phyloP scores from a whole-genome alignment of 1,139 yeast species.

The Schizosaccharomyces versatilis region DNA sequence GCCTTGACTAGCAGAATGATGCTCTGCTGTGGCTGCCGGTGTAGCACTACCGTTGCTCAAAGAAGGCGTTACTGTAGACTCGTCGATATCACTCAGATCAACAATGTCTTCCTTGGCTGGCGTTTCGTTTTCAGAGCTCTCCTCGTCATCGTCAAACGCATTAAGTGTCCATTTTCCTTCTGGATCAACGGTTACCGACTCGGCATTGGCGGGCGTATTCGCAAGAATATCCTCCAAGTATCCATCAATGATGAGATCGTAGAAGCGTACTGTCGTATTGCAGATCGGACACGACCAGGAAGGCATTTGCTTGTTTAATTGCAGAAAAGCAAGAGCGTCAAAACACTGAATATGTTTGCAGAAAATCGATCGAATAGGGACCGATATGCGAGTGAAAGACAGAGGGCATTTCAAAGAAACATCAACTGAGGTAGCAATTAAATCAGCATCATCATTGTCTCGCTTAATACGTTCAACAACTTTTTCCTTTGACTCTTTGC shows the following conservation, averaged over 20 bases:
- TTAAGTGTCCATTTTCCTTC: conserved; percentile 21
- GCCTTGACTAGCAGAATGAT: not conserved
- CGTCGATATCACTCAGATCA: conserved; percentile 75
- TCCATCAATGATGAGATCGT: conserved; percentile 21
- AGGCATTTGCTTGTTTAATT: conserved; percentile 24
- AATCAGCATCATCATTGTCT: conserved; percentile 21
- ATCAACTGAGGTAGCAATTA: conserved; percentile 19
- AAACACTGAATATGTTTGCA: conserved; percentile 25
- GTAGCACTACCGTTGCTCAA: not conserved
- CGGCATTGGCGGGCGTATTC: conserved; percentile 16
- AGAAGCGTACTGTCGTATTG: conserved; percentile 16
- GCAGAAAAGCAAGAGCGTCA: conserved; percentile 22
- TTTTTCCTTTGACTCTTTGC: conserved; percentile 17
- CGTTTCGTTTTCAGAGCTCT: conserved; percentile 11
- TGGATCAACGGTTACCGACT: conserved; percentile 19
- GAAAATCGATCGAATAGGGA: conserved; percentile 21
- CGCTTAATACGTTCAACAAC: conserved; percentile 12
- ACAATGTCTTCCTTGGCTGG: conserved; percentile 29
- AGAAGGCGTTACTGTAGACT: conserved; percentile 13
- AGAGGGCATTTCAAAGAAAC: conserved; percentile 23
- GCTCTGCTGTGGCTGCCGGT: not conserved
- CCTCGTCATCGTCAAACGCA: conserved; percentile 11
- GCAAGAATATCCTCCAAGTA: conserved; percentile 19
- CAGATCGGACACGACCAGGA: conserved; percentile 26
- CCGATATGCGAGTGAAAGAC: conserved; percentile 19